Percentiles rank a stretch among this genome's conserved stretches.
These are phyloP conservation scores for Magnaporthiopsis rhizophila DNA, from an alignment of 2,329 filamentous ascomycete genomes.

Conservation along the genomic window DNA sequence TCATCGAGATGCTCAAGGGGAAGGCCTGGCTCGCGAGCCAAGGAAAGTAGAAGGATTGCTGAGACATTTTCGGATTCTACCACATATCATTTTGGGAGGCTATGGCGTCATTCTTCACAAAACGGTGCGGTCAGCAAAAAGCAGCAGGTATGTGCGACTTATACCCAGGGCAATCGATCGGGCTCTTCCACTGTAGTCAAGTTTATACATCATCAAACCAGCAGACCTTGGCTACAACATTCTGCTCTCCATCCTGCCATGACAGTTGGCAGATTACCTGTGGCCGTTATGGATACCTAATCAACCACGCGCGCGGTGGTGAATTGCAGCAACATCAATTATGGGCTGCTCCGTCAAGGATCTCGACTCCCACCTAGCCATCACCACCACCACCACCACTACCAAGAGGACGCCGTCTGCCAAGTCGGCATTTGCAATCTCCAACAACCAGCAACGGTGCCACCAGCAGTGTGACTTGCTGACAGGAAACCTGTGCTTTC, in stretches of 20 bases:
- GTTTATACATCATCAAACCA: background rate
- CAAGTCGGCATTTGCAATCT: background rate
- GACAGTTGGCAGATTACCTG: too few relatives aligned
- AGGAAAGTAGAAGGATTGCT: constrained; percentile 15
- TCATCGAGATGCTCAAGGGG: constrained; percentile 47
- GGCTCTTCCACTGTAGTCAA: background rate
- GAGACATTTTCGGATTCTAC: background rate
- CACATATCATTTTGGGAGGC: background rate
- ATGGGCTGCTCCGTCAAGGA: background rate
- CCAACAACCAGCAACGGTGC: background rate
- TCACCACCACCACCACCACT: background rate
- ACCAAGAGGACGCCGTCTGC: background rate
- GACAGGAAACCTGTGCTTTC: background rate
- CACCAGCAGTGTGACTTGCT: background rate
- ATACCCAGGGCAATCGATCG: background rate
- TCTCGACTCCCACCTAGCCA: background rate
- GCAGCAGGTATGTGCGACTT: background rate
- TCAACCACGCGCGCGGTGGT: too few relatives aligned
- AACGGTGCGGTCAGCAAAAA: background rate
- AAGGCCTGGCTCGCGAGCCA: constrained; percentile 43
- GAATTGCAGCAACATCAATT: background rate
- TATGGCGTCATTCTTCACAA: background rate
- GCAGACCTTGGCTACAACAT: background rate
- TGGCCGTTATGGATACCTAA: too few relatives aligned
- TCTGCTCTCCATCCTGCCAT: background rate